Percentiles rank a stretch among this genome's conserved stretches.
These are phyloP conservation scores for Peronospora destructor DNA, from an alignment of 352 stramenopile genomes.

Conservation along the genomic window DNA sequence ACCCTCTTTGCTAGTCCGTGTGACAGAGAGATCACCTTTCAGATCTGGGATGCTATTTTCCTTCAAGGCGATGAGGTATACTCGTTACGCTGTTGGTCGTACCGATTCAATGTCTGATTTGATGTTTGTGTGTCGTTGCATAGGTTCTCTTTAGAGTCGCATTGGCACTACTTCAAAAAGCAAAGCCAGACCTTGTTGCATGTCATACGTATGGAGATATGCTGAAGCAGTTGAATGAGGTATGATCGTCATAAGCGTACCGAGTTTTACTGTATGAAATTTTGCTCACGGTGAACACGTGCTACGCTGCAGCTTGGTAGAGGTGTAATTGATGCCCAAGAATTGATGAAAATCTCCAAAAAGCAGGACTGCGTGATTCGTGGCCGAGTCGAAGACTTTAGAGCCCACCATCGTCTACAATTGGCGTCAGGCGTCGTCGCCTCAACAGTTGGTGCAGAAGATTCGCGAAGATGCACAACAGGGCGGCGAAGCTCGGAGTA, in stretches of 20 bases:
- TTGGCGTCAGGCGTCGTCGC: constrained; percentile 72
- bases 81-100: neutral
- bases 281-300: constrained; percentile 1
- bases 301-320: constrained; percentile 43
- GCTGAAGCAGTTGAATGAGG: constrained; percentile 74
- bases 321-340: constrained; percentile 34
- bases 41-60: constrained; percentile 83
- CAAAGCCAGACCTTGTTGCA: constrained; percentile 47
- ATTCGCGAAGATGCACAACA: constrained; percentile 26
- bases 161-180: constrained; percentile 63
- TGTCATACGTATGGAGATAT: constrained; percentile 75
- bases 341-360: constrained; percentile 45
- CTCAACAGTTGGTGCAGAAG: constrained; percentile 49
- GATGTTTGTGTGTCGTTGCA: neutral
- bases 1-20: constrained; percentile 84
- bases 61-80: constrained; percentile 72
- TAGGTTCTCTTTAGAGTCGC: constrained; percentile 75
- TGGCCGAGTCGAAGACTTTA: constrained; percentile 74
- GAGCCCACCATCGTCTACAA: constrained; percentile 75
- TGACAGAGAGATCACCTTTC: constrained; percentile 56
- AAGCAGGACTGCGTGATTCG: constrained; percentile 65
- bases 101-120: neutral
- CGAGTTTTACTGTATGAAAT: neutral
- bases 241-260: constrained; percentile 13
- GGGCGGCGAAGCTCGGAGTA: constrained; percentile 33